phyloP scores from a whole-genome alignment of 2,329 filamentous ascomycete genomes.

The Exophiala calicioides region DNA sequence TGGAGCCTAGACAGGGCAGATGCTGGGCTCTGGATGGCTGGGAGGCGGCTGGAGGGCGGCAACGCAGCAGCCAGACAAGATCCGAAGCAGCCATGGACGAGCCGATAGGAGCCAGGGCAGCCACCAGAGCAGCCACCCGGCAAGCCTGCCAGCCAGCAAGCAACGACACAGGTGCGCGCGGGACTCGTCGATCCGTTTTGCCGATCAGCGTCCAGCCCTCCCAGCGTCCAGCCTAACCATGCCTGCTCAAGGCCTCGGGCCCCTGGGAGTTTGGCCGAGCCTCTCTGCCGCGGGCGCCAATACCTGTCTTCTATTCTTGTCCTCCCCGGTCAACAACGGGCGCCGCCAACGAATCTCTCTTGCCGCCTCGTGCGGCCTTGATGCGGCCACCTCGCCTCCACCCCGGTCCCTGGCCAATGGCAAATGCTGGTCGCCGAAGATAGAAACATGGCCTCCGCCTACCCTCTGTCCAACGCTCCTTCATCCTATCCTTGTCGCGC shows the following conservation, averaged over 20 bases:
- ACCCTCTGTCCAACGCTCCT: slow-evolving; percentile 12
- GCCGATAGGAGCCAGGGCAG: slow-evolving; percentile 15
- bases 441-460: slow-evolving; percentile 23
- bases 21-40: slow-evolving; percentile 10
- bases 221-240: slow-evolving; percentile 11
- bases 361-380: slow-evolving; percentile 25
- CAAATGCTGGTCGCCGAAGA: slow-evolving; percentile 17
- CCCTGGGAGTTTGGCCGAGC: too few species aligned
- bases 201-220: background rate
- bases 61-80: slow-evolving; percentile 18
- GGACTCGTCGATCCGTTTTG: background rate
- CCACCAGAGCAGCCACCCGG: slow-evolving; percentile 14
- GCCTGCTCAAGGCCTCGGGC: background rate
- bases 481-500: slow-evolving; percentile 20
- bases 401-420: slow-evolving; percentile 15
- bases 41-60: slow-evolving; percentile 21
- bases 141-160: background rate
- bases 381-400: slow-evolving; percentile 17
- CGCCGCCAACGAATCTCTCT: slow-evolving; percentile 22
- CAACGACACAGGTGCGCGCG: background rate
- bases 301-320: slow-evolving; percentile 19
- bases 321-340: slow-evolving; percentile 10
- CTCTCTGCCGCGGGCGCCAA: slow-evolving; percentile 17
- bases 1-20: background rate
- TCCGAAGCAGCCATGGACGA: slow-evolving; percentile 8